Percentiles rank a stretch among this genome's conserved stretches.
These are phyloP conservation scores for Linum trigynum DNA, from an alignment of 345 rosid genomes.

Conservation along the genomic window DNA sequence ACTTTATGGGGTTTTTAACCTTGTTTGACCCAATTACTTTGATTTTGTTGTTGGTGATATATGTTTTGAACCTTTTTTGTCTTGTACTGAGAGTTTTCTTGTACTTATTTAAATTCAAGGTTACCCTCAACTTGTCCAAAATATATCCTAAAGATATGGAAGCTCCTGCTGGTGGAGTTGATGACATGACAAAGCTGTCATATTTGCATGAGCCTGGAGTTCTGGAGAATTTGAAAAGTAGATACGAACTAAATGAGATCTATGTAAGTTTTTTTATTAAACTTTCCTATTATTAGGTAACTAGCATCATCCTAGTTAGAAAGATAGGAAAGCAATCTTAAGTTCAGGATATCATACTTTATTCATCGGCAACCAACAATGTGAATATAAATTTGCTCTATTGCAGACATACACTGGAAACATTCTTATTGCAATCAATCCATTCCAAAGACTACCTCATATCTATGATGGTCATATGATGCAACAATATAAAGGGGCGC, in stretches of 20 bases:
- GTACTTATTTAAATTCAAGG: neutral
- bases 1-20: neutral
- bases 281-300: neutral
- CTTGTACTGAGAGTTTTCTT: neutral
- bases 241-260: constrained; percentile 2
- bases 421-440: constrained; percentile 1
- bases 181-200: constrained; percentile 5
- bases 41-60: neutral
- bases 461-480: constrained; percentile 1
- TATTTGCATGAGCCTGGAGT: constrained; percentile 7
- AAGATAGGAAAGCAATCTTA: neutral
- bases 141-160: constrained; percentile 5
- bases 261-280: neutral
- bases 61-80: neutral
- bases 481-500: constrained; percentile 7
- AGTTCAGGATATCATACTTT: neutral
- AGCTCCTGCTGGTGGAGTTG: constrained; percentile 7
- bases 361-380: neutral
- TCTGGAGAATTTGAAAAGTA: neutral
- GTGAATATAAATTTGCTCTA: neutral
- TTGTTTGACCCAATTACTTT: too few species aligned
- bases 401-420: constrained; percentile 4
- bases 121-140: constrained; percentile 1
- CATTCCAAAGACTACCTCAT: constrained; percentile 5
- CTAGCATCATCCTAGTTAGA: neutral